Evolutionary conservation across 441 rosid species (phyloP).

Genomic region (Sinapis alba): DNA sequence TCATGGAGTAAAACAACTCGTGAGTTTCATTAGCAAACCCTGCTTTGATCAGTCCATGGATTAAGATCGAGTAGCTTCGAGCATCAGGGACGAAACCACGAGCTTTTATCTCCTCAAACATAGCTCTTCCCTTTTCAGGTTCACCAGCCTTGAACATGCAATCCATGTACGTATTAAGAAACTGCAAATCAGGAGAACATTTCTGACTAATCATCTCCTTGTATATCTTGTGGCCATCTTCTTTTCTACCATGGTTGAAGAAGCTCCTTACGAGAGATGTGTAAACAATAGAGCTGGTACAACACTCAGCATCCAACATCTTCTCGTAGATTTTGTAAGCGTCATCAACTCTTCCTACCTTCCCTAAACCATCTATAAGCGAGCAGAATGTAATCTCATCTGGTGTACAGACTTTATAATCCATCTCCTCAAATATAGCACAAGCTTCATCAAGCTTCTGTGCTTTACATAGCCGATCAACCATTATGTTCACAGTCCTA

Average conservation of each 20-base stretch:
- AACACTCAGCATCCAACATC: constrained; percentile 71
- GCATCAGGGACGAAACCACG: constrained; percentile 75
- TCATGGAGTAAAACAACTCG: constrained; percentile 79
- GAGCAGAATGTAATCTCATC: constrained; percentile 84
- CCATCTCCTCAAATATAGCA: constrained; percentile 74
- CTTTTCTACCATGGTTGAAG: constrained; percentile 78
- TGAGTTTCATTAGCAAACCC: constrained; percentile 89
- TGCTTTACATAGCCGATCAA: constrained; percentile 91
- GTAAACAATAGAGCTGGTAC: constrained; percentile 68
- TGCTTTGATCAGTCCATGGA: constrained; percentile 81
- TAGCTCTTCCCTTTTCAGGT: constrained; percentile 77
- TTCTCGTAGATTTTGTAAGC: constrained; percentile 83
- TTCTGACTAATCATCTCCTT: constrained; percentile 78
- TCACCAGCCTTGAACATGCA: constrained; percentile 93
- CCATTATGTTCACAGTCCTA: constrained; percentile 85
- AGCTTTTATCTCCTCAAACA: constrained; percentile 78
- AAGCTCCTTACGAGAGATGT: constrained; percentile 85
- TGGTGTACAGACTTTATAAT: constrained; percentile 73
- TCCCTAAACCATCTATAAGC: constrained; percentile 90
- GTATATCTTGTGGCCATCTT: constrained; percentile 93
- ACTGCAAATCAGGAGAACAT: constrained; percentile 76
- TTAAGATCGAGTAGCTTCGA: constrained; percentile 75
- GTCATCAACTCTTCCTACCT: constrained; percentile 81
- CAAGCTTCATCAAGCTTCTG: constrained; percentile 81
- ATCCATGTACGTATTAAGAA: constrained; percentile 90